Percentiles rank a stretch among this genome's conserved stretches.
These are phyloP conservation scores for Nidula niveotomentosa DNA, from an alignment of 1,284 basidiomycete genomes.

Conservation along the genomic window DNA sequence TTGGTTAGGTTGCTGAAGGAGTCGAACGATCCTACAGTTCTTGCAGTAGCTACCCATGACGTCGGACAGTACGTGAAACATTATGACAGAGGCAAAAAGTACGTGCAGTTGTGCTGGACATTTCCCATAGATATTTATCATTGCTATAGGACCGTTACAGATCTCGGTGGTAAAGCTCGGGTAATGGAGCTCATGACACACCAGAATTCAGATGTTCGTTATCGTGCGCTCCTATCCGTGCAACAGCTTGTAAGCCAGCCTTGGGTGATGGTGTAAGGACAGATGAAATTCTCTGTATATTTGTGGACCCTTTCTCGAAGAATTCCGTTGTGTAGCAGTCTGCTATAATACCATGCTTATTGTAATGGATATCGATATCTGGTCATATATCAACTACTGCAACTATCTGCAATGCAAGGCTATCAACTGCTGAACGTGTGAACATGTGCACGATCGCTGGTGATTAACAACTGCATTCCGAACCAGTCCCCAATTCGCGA, in stretches of 20 bases:
- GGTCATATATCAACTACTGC: too few relatives aligned
- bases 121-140: too few relatives aligned
- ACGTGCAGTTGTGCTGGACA: constrained; percentile 17
- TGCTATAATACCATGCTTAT: background rate
- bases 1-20: constrained; percentile 73
- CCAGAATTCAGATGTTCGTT: constrained; percentile 86
- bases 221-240: constrained; percentile 86
- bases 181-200: constrained; percentile 97
- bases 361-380: background rate
- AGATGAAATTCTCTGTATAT: too few relatives aligned
- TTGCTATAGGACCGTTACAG: constrained; percentile 65
- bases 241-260: constrained; percentile 82
- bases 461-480: too few relatives aligned
- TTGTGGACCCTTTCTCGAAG: too few relatives aligned
- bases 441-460: too few relatives aligned
- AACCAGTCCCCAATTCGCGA: too few relatives aligned
- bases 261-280: constrained; percentile 48
- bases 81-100: constrained; percentile 91
- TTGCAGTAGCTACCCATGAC: constrained; percentile 91
- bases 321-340: background rate
- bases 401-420: too few relatives aligned
- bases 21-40: constrained; percentile 72
- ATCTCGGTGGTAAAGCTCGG: constrained; percentile 85
- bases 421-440: too few relatives aligned
- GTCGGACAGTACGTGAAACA: constrained; percentile 94